These are phyloP conservation scores for Blastobotrys muscicola DNA, from an alignment of 805 yeast genomes.

Conservation along the genomic window DNA sequence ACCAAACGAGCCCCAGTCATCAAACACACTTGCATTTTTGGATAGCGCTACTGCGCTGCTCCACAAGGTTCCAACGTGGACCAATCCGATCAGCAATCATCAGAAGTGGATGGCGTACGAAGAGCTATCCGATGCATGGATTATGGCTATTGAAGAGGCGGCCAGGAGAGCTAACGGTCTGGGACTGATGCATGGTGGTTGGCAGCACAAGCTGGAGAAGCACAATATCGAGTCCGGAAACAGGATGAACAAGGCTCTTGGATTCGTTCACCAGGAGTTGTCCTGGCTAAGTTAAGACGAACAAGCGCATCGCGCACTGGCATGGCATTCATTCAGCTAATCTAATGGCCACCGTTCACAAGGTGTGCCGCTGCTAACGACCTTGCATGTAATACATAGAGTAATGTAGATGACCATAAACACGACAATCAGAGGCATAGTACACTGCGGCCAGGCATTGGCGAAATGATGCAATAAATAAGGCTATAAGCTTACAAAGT, in stretches of 20 bases:
- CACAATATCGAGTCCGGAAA: conserved; percentile 35
- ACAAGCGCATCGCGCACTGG: background rate
- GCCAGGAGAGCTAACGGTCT: conserved; percentile 31
- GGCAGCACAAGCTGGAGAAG: conserved; percentile 33
- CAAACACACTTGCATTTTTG: conserved; percentile 50
- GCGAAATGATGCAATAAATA: background rate
- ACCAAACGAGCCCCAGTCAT: conserved; percentile 49
- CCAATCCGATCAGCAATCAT: conserved; percentile 36
- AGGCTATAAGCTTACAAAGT: background rate
- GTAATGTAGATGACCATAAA: too few species aligned
- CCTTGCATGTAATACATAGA: too few species aligned
- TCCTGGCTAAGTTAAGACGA: conserved; percentile 18
- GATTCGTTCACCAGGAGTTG: conserved; percentile 34
- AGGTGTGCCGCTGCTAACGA: too few species aligned
- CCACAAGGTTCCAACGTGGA: conserved; percentile 57
- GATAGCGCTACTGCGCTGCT: conserved; percentile 51
- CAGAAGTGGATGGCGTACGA: conserved; percentile 45
- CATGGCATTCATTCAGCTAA: background rate
- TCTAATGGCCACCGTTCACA: background rate
- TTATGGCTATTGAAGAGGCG: conserved; percentile 34
- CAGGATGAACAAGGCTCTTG: conserved; percentile 36
- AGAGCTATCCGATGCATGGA: conserved; percentile 52
- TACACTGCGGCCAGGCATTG: too few species aligned
- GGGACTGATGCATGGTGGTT: conserved; percentile 30
- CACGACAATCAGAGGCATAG: too few species aligned